These are phyloP conservation scores for Pseudogymnoascus sp. DNA, from an alignment of 2,329 filamentous ascomycete genomes.

Conservation along the genomic window DNA sequence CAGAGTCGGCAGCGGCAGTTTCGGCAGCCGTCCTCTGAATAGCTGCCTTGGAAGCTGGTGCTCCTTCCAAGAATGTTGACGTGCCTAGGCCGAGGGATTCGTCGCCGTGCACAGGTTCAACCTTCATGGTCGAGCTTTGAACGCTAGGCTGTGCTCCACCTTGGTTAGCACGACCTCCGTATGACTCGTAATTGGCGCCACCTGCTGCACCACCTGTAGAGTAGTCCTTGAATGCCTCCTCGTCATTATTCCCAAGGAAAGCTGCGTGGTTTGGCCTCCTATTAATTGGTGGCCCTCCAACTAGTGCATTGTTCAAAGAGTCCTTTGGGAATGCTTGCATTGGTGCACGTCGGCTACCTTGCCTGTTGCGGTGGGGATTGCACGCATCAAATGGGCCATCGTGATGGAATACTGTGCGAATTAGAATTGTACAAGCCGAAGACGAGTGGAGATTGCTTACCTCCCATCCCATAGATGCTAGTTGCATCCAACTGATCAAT, in stretches of 20 bases:
- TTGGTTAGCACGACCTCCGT: slow-evolving; percentile 32
- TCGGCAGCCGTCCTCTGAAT: slow-evolving; percentile 59
- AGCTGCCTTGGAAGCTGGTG: slow-evolving; percentile 73
- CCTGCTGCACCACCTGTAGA: slow-evolving; percentile 33
- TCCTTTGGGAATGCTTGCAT: slow-evolving; percentile 95
- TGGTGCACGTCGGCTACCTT: slow-evolving; percentile 71
- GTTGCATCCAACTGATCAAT: slow-evolving; percentile 97
- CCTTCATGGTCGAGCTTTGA: slow-evolving; percentile 60
- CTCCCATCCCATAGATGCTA: slow-evolving; percentile 85
- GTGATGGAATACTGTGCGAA: slow-evolving; percentile 78
- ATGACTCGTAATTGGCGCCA: slow-evolving; percentile 34
- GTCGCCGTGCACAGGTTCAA: slow-evolving; percentile 72
- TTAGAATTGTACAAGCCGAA: slow-evolving; percentile 6
- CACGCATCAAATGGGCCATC: slow-evolving; percentile 96
- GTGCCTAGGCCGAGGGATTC: slow-evolving; percentile 80
- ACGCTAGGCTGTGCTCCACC: slow-evolving; percentile 31
- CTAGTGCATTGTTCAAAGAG: slow-evolving; percentile 85
- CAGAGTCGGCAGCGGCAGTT: slow-evolving; percentile 55
- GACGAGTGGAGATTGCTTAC: slow-evolving; percentile 42
- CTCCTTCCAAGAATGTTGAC: slow-evolving; percentile 90
- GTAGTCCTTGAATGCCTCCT: slow-evolving; percentile 84
- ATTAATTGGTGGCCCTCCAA: slow-evolving; percentile 79
- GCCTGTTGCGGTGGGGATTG: slow-evolving; percentile 87
- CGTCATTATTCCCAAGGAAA: slow-evolving; percentile 72
- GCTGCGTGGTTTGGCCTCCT: slow-evolving; percentile 71